These are phyloP conservation scores for Cyclotella kingstonii DNA, from an alignment of 108 stramenopile genomes.

Conservation along the genomic window DNA sequence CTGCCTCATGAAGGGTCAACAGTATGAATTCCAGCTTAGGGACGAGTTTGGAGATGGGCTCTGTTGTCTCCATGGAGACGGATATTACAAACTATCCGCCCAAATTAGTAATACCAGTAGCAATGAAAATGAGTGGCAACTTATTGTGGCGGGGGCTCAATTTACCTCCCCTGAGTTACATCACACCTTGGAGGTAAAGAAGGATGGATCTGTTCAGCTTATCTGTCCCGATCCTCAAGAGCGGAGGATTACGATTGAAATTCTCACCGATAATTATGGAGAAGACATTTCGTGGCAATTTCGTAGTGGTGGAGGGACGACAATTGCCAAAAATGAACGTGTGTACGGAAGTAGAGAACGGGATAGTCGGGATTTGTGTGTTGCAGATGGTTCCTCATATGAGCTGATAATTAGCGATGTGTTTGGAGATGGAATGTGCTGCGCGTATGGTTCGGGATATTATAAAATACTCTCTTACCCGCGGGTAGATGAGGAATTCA, in stretches of 20 bases:
- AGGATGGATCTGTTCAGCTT: conserved; percentile 1
- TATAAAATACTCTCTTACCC: conserved; percentile 23
- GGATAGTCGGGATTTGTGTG: conserved; percentile 21
- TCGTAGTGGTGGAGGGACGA: conserved; percentile 2
- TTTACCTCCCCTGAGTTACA: conserved; percentile 15
- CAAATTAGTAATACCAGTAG: too few species aligned
- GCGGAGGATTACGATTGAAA: conserved; percentile 31
- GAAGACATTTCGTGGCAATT: conserved; percentile 33
- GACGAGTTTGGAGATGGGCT: conserved; percentile 25
- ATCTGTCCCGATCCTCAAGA: conserved; percentile 10
- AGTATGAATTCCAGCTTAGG: conserved; percentile 20
- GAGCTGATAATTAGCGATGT: conserved; percentile 20
- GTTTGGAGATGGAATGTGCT: conserved; percentile 30
- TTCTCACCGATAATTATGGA: conserved; percentile 28
- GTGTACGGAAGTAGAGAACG: not conserved
- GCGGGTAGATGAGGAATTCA: too few species aligned
- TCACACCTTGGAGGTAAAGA: conserved; percentile 9
- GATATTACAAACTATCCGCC: conserved; percentile 33
- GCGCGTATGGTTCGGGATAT: conserved; percentile 14
- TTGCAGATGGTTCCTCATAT: conserved; percentile 22
- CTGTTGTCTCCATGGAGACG: conserved; percentile 20
- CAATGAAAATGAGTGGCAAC: conserved; percentile 5
- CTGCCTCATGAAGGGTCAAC: conserved; percentile 14
- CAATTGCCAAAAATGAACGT: conserved; percentile 24
- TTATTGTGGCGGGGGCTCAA: conserved; percentile 17